Conservation (phyloP, 306 rosid genomes). For the Delonix regia region DNA sequence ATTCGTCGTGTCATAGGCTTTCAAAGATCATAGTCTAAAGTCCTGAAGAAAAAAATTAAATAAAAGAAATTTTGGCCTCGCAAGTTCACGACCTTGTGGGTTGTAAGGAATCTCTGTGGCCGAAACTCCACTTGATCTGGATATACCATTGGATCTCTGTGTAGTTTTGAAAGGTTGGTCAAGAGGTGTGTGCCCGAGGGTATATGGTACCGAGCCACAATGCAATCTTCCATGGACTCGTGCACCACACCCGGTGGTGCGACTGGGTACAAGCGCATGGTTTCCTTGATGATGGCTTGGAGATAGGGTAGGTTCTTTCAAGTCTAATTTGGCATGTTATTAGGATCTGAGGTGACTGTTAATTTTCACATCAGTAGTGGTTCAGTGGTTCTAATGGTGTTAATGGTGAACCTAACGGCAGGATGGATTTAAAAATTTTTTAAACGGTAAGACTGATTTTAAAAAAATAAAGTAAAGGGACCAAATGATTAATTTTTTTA, state of each 20-base stretch:
- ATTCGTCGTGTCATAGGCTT: too few species aligned
- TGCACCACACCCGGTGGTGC: slow-evolving; percentile 46
- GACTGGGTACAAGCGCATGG: slow-evolving; percentile 54
- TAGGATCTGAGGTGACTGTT: too few species aligned
- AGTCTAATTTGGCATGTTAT: too few species aligned
- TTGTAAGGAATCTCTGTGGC: slow-evolving; percentile 41
- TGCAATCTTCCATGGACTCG: slow-evolving; percentile 49
- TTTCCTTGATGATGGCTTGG: slow-evolving; percentile 56
- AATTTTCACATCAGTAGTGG: too few species aligned
- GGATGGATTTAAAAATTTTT: too few species aligned
- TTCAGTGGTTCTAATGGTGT: too few species aligned
- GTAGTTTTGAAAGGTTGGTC: slow-evolving; percentile 51
- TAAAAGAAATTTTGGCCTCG: slow-evolving; percentile 39
- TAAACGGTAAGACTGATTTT: too few species aligned
- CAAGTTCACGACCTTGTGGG: slow-evolving; percentile 28
- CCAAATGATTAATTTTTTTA: too few species aligned
- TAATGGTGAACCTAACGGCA: too few species aligned
- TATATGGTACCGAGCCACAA: slow-evolving; percentile 46
- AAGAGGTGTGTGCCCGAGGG: slow-evolving; percentile 49
- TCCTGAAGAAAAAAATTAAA: too few species aligned
- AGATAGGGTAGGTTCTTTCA: slow-evolving; percentile 46
- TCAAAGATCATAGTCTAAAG: too few species aligned
- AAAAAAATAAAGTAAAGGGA: too few species aligned
- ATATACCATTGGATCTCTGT: slow-evolving; percentile 34
- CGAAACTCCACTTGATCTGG: slow-evolving; percentile 27